A percentile compares a stretch with the other conserved stretches of the same genome.
Conservation (phyloP, 2,329 filamentous ascomycete genomes). For the Lecanicillium sp. region DNA sequence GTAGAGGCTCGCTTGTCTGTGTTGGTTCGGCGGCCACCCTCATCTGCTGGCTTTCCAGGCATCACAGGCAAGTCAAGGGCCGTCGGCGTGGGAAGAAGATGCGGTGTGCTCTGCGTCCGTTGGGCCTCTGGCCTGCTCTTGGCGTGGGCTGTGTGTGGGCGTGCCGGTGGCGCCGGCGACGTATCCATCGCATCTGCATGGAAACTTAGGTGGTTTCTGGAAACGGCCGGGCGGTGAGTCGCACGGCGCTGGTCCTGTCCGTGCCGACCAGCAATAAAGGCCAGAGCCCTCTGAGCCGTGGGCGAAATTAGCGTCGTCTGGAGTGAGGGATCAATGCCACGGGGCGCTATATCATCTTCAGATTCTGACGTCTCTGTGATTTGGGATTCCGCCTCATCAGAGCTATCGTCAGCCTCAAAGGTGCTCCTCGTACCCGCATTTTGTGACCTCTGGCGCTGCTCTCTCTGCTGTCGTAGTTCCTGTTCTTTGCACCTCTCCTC, state of each 20-base stretch:
- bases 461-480: conserved; percentile 28
- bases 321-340: conserved; percentile 19
- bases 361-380: conserved; percentile 33
- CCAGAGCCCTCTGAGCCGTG: conserved; percentile 40
- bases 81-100: conserved; percentile 26
- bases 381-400: conserved; percentile 29
- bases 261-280: conserved; percentile 40
- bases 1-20: conserved; percentile 44
- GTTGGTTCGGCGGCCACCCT: conserved; percentile 21
- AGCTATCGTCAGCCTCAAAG: conserved; percentile 43
- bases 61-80: conserved; percentile 16
- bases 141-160: conserved; percentile 48
- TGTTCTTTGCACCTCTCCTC: conserved; percentile 33
- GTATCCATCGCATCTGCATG: conserved; percentile 15
- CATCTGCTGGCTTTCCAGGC: conserved; percentile 22
- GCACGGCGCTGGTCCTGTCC: conserved; percentile 21
- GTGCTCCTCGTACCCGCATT: conserved; percentile 35
- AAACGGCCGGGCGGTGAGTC: conserved; percentile 24
- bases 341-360: conserved; percentile 30
- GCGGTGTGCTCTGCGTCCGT: conserved; percentile 41
- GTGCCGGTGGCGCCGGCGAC: conserved; percentile 20
- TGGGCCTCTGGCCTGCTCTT: conserved; percentile 37
- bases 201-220: conserved; percentile 25
- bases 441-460: conserved; percentile 24
- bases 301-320: conserved; percentile 31